These are phyloP conservation scores for Micromonas pusilla DNA, from an alignment of 139 green algal genomes.

Conservation along the genomic window DNA sequence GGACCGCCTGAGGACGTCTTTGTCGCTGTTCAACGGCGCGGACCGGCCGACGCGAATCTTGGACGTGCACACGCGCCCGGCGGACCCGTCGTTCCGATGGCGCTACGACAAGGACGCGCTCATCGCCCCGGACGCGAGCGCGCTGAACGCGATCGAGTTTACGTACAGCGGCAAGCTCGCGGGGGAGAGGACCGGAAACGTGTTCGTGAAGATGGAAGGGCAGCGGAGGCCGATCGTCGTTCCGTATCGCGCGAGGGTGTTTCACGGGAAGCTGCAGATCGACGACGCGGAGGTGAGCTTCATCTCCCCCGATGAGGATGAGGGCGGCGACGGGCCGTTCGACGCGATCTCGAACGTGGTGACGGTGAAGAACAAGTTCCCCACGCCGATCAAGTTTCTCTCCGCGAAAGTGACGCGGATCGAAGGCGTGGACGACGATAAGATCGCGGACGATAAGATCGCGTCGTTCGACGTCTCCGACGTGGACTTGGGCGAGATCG, in stretches of 20 bases:
- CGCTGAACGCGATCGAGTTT: neutral
- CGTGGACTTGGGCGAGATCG: neutral
- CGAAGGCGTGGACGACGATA: neutral
- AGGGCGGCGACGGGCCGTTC: neutral
- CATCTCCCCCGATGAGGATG: neutral
- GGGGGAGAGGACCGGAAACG: neutral
- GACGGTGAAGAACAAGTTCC: neutral
- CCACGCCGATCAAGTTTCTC: neutral
- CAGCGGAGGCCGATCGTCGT: neutral
- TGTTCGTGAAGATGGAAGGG: neutral
- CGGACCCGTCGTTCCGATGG: neutral
- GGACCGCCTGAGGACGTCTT: neutral
- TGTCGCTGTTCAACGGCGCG: neutral
- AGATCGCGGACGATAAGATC: neutral
- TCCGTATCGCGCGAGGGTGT: neutral
- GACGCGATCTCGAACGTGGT: neutral
- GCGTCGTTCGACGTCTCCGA: neutral
- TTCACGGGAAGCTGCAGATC: neutral
- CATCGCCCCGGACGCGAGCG: neutral
- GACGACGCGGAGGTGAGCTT: neutral
- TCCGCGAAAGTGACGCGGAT: neutral
- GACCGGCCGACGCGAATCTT: neutral
- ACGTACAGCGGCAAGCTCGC: neutral
- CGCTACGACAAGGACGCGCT: neutral
- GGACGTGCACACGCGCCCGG: neutral